Conservation (phyloP, 176 grass and related monocot genomes). For the Luzula sylvatica region DNA sequence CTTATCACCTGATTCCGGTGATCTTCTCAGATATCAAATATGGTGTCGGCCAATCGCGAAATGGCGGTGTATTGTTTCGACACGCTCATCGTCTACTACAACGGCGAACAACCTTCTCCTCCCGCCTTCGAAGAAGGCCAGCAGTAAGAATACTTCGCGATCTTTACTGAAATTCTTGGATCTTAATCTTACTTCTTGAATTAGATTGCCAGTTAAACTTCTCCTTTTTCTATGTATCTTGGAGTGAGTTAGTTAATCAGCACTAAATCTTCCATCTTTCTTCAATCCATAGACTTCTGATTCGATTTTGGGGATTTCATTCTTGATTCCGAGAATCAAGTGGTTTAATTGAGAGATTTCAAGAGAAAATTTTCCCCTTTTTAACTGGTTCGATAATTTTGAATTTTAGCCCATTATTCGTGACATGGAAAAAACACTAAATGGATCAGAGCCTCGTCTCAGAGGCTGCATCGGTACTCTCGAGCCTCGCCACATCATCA, state of each 20-base stretch:
- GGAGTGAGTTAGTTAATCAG: no score
- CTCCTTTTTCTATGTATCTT: no score
- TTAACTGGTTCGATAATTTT: not conserved
- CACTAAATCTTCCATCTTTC: not conserved
- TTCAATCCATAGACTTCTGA: not conserved
- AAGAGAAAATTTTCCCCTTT: no score
- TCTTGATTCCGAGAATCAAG: not conserved
- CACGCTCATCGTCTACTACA: conserved; percentile 81
- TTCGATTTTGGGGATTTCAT: not conserved
- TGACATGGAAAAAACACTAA: conserved; percentile 92
- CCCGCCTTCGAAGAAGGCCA: conserved; percentile 83
- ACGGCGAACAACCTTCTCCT: conserved; percentile 46
- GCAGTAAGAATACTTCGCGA: conserved; percentile 48
- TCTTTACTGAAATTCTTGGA: not conserved
- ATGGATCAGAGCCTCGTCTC: conserved; percentile 80
- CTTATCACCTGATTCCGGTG: not conserved
- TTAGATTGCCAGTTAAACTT: no score
- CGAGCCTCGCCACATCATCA: conserved; percentile 70
- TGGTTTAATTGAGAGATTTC: no score
- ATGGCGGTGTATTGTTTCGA: conserved; percentile 98
- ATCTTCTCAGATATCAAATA: conserved; percentile 13
- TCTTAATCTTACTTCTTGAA: not conserved
- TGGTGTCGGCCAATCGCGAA: conserved; percentile 87
- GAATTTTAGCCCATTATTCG: conserved; percentile 91
- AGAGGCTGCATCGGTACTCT: conserved; percentile 96